Evolutionary conservation across 192 early-diverging fungal genomes (phyloP).

Genomic region (Rhizoclosmatium globosum): DNA sequence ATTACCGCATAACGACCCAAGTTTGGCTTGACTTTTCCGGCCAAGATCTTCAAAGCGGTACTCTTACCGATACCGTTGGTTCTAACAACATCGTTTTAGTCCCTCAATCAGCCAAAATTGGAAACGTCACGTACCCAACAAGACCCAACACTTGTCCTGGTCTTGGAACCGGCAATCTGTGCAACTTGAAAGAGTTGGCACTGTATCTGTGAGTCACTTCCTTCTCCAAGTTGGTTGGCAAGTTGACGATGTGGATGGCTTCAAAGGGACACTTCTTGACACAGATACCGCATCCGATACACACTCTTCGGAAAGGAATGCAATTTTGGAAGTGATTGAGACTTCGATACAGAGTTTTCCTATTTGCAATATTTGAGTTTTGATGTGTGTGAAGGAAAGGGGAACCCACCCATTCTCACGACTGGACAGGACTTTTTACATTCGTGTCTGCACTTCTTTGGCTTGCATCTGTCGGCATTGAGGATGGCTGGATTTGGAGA

Average conservation of each 20-base stretch:
- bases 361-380: constrained; percentile 38
- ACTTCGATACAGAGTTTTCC: constrained; percentile 97
- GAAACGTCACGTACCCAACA: constrained; percentile 66
- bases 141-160: constrained; percentile 97
- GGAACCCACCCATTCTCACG: constrained; percentile 85
- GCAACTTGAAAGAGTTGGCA: constrained; percentile 98
- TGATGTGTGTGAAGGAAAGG: not conserved
- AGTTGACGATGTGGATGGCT: constrained; percentile 96
- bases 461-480: constrained; percentile 94
- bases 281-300: constrained; percentile 99
- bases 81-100: constrained; percentile 45
- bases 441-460: constrained; percentile 98
- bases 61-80: constrained; percentile 90
- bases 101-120: not conserved
- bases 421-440: constrained; percentile 98
- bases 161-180: constrained; percentile 92
- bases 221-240: constrained; percentile 94
- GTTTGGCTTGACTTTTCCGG: constrained; percentile 95
- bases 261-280: constrained; percentile 96
- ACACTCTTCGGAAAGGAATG: constrained; percentile 92
- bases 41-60: constrained; percentile 93
- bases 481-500: constrained; percentile 78
- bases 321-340: constrained; percentile 82
- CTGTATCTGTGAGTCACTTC: constrained; percentile 96
- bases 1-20: constrained; percentile 78